Evolutionary conservation across 371 early-diverging fungal species (phyloP), one percentile per base, ranked within the genome.

Genomic region (Amoeboaphelidium protococcarum): DNA sequence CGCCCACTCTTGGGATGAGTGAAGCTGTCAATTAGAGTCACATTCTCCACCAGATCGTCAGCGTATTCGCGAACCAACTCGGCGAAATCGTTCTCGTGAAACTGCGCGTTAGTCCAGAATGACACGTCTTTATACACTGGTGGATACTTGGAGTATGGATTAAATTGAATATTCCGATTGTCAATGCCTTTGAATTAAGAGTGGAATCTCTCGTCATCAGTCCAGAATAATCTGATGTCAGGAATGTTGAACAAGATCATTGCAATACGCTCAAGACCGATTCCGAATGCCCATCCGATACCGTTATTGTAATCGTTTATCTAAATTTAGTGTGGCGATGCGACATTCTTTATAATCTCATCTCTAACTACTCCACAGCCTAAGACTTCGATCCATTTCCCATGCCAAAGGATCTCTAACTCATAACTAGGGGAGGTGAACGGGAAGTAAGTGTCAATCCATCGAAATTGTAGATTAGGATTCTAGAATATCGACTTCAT

Each of bases 151-250:
- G 80, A 80, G 59, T 80, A 84, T 1, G 82, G 74, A 47, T 68
- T 57, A 61, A 84, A 88, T 48, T 54, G 51, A 41, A 72, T 71
- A 27, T 66, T 56, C 13, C 73, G 73, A 0, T 73, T 65, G 13
- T 22, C 25, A n/a, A n/a, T n/a, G n/a, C n/a, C n/a, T 26, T 59
- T 56, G 55, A 95, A 95, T 66, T 92, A 94, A 23, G 58, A 56
- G 25, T 80, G 51, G 64, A 95, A 92, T 3, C 94, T 72, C n/a
- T 62, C 58, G 56, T 95, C 96, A 47, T 68, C 62, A 20, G 76
- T 74, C 96, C 96, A 95, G 58, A 95, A 95, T 42, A 91, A 67
- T 12, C 96, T 76, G 46, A 95, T 95, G 57, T 95, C 96, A 0
- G 87, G 88, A 31, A 95, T 82, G 49, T 74, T 77, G 61, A 85